Percentiles rank a stretch among this genome's conserved stretches.
These are phyloP conservation scores for Suillus weaverae DNA, from an alignment of 768 basidiomycete species.

Conservation along the genomic window DNA sequence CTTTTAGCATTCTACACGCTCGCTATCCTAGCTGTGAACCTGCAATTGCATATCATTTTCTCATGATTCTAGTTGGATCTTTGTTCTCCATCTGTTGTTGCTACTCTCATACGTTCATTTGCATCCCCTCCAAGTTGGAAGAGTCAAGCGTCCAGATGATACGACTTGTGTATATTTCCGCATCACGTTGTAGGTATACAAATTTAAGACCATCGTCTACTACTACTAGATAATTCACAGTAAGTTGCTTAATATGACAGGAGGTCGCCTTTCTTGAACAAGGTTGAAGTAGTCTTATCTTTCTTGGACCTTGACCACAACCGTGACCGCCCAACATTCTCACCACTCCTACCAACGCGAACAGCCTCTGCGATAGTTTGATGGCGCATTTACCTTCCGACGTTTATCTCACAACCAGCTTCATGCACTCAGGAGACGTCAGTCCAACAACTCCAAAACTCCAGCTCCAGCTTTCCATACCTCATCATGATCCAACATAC, in stretches of 20 bases:
- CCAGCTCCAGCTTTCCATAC: constrained; percentile 33
- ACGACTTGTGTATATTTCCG: constrained; percentile 13
- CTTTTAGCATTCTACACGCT: constrained; percentile 24
- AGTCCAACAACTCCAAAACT: constrained; percentile 36
- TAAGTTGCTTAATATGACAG: neutral
- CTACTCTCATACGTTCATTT: constrained; percentile 2
- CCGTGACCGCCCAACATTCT: constrained; percentile 15
- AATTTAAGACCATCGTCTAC: neutral
- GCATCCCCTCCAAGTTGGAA: neutral
- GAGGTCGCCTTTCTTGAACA: neutral
- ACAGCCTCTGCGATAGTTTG: constrained; percentile 5
- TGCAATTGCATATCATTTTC: constrained; percentile 8
- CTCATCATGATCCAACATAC: constrained; percentile 39
- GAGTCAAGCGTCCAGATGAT: constrained; percentile 1
- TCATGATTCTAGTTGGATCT: neutral
- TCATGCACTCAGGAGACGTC: constrained; percentile 33
- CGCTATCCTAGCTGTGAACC: constrained; percentile 24
- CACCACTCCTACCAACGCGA: constrained; percentile 6
- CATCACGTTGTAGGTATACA: constrained; percentile 13
- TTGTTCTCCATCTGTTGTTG: constrained; percentile 3
- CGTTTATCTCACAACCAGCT: constrained; percentile 31
- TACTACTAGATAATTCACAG: no score
- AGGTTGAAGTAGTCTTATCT: constrained; percentile 12
- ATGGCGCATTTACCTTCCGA: constrained; percentile 34
- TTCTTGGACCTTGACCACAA: constrained; percentile 1